Base-by-base conservation (phyloP, 2,329 filamentous ascomycete genomes). In the Aspergillus chevalieri region DNA sequence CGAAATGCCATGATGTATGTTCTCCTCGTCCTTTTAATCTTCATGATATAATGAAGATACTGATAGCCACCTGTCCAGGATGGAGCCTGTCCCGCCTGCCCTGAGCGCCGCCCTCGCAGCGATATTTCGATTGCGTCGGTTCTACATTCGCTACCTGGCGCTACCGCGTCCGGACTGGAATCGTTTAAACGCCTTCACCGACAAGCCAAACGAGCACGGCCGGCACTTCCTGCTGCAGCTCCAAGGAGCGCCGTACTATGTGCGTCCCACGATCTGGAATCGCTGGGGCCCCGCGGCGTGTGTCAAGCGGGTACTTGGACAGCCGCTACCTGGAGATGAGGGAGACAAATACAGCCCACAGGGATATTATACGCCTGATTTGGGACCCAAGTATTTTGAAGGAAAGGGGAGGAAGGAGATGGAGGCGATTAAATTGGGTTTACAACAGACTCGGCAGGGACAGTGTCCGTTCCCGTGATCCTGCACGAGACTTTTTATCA, bases 241-340 rank as follows among this genome's bases (percentile, higher is more conserved):
- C 62, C 74, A 82, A 22, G 78, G 80, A 19, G 77, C 82, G 44
- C 85, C 85, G 1, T 86, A 79, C 70, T 88, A 87, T 65, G 73
- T 79, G 19, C 72, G 77, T 51, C 74, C 75, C 22, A 85, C 78
- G 0, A 62, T 79, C 22, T 81, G 75, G 79, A 81, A 76, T 58
- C 78, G 80, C 50, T 88, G 79, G 81, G 80, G 79, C 4, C 82
- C 76, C 0, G 62, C 65, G 49, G 82, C 76, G 0, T 75, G 76
- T 72, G 49, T 79, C 12, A 73, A 67, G 33, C 64, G 75, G 57
- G 22, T 71, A 6, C 54, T 73, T 7, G 76, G 77, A 2, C 63
- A 70, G 30, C 67, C 73, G 4, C 53, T 78, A 10, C 78, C 78
- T 0, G 76, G 74, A 3, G 70, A 77, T 44, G 65, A 72, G n/a